Percentiles rank a stretch among this genome's conserved stretches.
phyloP scores from a whole-genome alignment of 169 alveolate species.

The Cyclospora cayetanensis region DNA sequence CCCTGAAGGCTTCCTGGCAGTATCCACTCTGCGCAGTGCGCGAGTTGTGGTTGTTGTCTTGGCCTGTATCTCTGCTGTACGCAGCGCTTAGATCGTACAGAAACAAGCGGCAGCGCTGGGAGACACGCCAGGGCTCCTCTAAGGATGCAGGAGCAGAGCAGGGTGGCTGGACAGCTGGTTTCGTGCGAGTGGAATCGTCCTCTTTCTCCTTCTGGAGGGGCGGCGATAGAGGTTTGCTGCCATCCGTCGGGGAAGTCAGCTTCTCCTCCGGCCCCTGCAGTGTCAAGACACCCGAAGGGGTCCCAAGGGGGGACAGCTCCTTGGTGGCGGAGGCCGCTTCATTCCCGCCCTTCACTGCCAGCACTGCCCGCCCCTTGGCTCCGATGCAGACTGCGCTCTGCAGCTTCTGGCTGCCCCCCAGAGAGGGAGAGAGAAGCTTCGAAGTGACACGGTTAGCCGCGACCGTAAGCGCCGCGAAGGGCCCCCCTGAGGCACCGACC shows the following conservation, averaged over 20 bases:
- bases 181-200: background rate
- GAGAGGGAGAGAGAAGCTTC: background rate
- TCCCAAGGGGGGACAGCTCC: background rate
- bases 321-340: background rate
- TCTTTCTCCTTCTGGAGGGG: too few relatives aligned
- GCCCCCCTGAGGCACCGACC: background rate
- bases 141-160: too few relatives aligned
- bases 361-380: background rate
- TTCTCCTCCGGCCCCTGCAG: background rate
- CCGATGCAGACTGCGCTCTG: background rate
- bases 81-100: constrained; percentile 13
- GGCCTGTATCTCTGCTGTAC: constrained; percentile 18
- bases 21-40: constrained; percentile 48
- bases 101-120: constrained; percentile 25
- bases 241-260: background rate
- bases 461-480: background rate
- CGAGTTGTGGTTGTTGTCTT: constrained; percentile 64
- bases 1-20: constrained; percentile 63
- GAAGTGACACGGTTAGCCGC: background rate
- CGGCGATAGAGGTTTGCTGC: background rate
- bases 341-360: background rate
- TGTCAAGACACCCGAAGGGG: background rate
- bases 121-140: constrained; percentile 4
- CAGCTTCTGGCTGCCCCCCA: background rate
- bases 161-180: background rate